Evolutionary conservation across 176 grass and related monocot genomes (phyloP).

Genomic region (Eragrostis curvula): DNA sequence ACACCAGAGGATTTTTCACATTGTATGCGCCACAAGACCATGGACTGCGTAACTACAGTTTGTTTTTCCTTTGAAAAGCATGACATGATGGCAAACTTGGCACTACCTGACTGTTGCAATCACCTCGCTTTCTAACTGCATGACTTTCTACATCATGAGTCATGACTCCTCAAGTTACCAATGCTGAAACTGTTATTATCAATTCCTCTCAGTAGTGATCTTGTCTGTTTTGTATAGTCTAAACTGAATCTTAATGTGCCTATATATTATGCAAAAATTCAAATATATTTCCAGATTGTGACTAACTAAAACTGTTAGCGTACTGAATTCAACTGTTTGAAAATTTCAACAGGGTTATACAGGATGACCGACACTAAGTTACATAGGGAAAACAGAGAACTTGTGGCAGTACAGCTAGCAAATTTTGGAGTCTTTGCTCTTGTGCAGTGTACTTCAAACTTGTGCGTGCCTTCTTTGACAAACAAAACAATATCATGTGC

Average conservation of each 20-base stretch:
- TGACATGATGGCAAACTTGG: neutral
- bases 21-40: neutral
- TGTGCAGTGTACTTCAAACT: conserved; percentile 27
- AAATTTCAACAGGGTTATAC: conserved; percentile 17
- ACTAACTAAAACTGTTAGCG: neutral
- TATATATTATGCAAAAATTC: neutral
- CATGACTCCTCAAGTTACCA: conserved; percentile 1
- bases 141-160: conserved; percentile 10
- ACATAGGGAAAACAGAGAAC: neutral
- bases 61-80: conserved; percentile 8
- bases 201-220: conserved; percentile 4
- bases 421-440: conserved; percentile 38
- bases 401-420: neutral
- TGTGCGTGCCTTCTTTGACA: conserved; percentile 26
- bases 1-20: neutral
- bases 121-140: neutral
- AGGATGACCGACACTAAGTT: neutral
- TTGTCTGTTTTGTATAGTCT: conserved; percentile 4
- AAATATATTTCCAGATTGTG: neutral
- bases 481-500: conserved; percentile 1
- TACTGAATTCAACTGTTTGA: conserved; percentile 28
- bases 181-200: conserved; percentile 8
- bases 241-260: neutral
- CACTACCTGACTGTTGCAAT: neutral
- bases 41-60: neutral